These are phyloP conservation scores for Globisporangium emineosum DNA, from an alignment of 352 stramenopile genomes.

Conservation along the genomic window DNA sequence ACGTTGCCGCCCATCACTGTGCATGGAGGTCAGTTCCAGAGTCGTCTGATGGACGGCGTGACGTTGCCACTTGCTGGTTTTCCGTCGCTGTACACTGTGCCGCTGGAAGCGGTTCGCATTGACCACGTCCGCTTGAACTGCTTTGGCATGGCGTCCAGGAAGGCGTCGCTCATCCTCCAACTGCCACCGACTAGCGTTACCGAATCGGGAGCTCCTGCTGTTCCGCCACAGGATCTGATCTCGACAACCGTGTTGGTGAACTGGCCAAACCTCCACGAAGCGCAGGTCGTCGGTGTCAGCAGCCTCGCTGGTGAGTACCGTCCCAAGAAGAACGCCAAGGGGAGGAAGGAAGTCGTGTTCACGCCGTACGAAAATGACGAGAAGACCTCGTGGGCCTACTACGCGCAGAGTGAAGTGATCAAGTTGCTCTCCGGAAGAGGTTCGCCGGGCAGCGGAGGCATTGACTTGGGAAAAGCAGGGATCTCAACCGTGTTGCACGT, in stretches of 20 bases:
- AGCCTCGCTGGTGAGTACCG: slow-evolving; percentile 59
- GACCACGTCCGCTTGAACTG: slow-evolving; percentile 89
- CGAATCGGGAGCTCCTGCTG: slow-evolving; percentile 19
- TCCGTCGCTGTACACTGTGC: slow-evolving; percentile 67
- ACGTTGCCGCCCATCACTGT: slow-evolving; percentile 41
- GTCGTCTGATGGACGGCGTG: slow-evolving; percentile 69
- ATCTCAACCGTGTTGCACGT: slow-evolving; percentile 78
- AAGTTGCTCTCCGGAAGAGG: slow-evolving; percentile 73
- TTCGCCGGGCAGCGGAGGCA: slow-evolving; percentile 85
- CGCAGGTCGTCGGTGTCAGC: slow-evolving; percentile 80
- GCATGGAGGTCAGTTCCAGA: slow-evolving; percentile 62
- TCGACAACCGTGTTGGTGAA: slow-evolving; percentile 92
- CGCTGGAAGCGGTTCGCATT: slow-evolving; percentile 50
- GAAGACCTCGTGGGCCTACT: slow-evolving; percentile 65
- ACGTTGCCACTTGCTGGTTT: slow-evolving; percentile 73
- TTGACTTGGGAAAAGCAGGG: slow-evolving; percentile 90
- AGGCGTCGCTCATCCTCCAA: slow-evolving; percentile 73
- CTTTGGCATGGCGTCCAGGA: slow-evolving; percentile 90
- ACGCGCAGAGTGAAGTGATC: slow-evolving; percentile 62
- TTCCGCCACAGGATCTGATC: slow-evolving; percentile 39
- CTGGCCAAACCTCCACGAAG: slow-evolving; percentile 98
- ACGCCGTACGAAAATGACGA: slow-evolving; percentile 42
- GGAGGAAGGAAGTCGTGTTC: slow-evolving; percentile 33
- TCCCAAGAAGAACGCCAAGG: slow-evolving; percentile 23
- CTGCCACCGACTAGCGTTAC: slow-evolving; percentile 31